Conservation (phyloP, 129 eudicot genomes). For the Deinandra increscens region DNA sequence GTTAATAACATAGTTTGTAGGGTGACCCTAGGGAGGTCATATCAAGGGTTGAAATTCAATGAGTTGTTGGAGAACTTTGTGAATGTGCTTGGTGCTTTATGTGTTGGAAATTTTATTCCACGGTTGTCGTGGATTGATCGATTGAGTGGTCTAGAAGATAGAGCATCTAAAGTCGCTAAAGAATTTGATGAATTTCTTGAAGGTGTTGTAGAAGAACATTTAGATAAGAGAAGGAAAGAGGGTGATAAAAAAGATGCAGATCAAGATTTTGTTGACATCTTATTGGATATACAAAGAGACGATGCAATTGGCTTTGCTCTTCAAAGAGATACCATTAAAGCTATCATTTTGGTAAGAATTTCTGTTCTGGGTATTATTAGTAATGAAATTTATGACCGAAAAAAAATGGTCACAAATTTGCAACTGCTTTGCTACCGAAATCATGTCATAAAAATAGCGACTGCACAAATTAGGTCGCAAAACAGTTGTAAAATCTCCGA, state of each 20-base stretch:
- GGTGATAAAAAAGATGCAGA: conserved; percentile 9
- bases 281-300: conserved; percentile 25
- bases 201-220: conserved; percentile 36
- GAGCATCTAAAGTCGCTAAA: conserved; percentile 28
- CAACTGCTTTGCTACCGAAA: too few relatives aligned
- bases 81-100: conserved; percentile 24
- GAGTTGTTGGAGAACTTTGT: conserved; percentile 32
- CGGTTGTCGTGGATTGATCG: conserved; percentile 43
- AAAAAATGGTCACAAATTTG: too few relatives aligned
- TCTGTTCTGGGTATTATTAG: background rate
- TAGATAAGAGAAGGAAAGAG: background rate
- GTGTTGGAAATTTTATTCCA: conserved; percentile 40
- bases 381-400: too few relatives aligned
- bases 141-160: conserved; percentile 32
- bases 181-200: conserved; percentile 41
- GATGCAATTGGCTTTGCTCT: conserved; percentile 20
- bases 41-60: conserved; percentile 23
- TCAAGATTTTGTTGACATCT: conserved; percentile 31
- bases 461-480: too few relatives aligned
- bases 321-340: conserved; percentile 25
- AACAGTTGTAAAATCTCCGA: too few relatives aligned
- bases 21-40: conserved; percentile 41
- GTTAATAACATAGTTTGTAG: conserved; percentile 37
- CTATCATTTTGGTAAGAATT: conserved; percentile 28
- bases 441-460: too few relatives aligned